Base-by-base conservation (phyloP, 306 rosid genomes). In the Malus sieversii region DNA sequence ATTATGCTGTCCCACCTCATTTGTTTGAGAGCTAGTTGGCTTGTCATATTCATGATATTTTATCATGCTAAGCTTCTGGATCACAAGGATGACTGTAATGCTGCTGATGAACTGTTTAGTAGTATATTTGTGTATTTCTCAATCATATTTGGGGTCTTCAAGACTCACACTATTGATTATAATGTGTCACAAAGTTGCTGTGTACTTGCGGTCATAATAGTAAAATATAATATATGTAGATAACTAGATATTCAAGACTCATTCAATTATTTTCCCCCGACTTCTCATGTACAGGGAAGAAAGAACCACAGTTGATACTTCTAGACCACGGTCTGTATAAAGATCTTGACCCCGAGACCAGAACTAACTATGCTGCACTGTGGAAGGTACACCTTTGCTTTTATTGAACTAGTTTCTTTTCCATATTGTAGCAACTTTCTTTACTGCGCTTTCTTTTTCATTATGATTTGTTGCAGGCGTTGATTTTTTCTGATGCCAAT, bases 271-370 rank as follows among this genome's bases (percentile, higher is more conserved):
- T 44, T 23, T 12, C 14, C 15, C 45, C n/a, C 10, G 4, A 45
- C 60, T 53, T 80, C 75, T 46, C 64, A 67, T 82, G 60, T 42
- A 69, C 79, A 95, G 99, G 99, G 72, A 85, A 85, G 90, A 92
- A 87, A 83, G 88, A 90, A 78, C 99, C 99, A 55, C 99, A 95
- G 76, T 87, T 95, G 84, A 78, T 95, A 69, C 91, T 95, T 77
- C 86, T 95, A 77, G 99, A 95, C 80, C 98, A 92, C 55, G 99
- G 99, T 67, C 92, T 95, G 79, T 92, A 95, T 80, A 95, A 88
- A 86, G 98, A 89, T 64, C 99, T 95, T 74, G 99, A 95, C 78
- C 77, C 79, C 75, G 61, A 84, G 57, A 95, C 86, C 30, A 92
- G 97, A 87, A 80, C 67, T 73, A 92, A 87, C 84, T 95, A 95